These are phyloP conservation scores for Suillus tomentosus DNA, from an alignment of 768 basidiomycete species.

Conservation along the genomic window DNA sequence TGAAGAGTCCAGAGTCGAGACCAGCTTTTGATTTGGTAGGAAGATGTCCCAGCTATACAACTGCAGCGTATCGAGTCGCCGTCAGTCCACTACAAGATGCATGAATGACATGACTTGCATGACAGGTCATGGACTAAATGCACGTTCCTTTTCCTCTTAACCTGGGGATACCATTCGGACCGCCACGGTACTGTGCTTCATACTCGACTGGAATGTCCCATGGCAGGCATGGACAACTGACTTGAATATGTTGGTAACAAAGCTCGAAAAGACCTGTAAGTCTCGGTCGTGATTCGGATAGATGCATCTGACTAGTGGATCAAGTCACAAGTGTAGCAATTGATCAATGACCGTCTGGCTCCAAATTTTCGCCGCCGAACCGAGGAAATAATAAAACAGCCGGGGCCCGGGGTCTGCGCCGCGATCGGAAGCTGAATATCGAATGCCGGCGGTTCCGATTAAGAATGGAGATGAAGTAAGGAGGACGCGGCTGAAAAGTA, in stretches of 20 bases:
- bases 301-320: not conserved
- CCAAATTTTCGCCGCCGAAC: not conserved
- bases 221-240: not conserved
- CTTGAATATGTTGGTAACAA: not conserved
- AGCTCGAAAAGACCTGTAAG: not conserved
- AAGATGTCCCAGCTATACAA: not conserved
- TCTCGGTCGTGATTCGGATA: not conserved
- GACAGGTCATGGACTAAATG: not conserved
- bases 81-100: not conserved
- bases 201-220: not conserved
- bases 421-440: not conserved
- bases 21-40: not conserved
- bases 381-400: slow-evolving; percentile 1
- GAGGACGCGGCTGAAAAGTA: not conserved
- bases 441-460: not conserved
- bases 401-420: not conserved
- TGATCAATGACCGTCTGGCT: not conserved
- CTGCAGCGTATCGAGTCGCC: not conserved
- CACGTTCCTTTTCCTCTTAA: not conserved
- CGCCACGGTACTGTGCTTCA: not conserved
- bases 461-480: not conserved
- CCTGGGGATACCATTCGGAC: not conserved
- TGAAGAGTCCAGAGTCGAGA: not conserved
- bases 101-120: not conserved
- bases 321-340: not conserved